Evolutionary conservation across 2,329 filamentous ascomycete genomes (phyloP).

Genomic region (Fusarium continuum): DNA sequence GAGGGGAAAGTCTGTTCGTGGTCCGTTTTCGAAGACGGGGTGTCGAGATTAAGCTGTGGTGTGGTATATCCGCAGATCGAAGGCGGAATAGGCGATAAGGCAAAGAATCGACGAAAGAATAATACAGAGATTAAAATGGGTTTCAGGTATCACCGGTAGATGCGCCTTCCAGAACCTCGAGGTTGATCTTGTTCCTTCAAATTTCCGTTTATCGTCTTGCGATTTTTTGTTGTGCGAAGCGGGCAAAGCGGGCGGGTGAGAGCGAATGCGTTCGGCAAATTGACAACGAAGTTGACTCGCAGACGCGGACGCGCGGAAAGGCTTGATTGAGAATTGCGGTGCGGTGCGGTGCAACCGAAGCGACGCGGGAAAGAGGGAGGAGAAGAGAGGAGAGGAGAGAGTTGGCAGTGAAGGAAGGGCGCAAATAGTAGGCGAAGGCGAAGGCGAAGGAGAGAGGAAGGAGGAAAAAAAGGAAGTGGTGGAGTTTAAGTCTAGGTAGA

Average conservation of each 20-base stretch:
- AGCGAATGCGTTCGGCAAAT: conserved; percentile 25
- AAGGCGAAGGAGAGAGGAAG: conserved; percentile 39
- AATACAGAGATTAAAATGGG: conserved; percentile 43
- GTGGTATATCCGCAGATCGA: conserved; percentile 22
- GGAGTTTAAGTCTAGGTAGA: conserved; percentile 46
- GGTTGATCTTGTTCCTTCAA: conserved; percentile 34
- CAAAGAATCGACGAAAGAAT: conserved; percentile 45
- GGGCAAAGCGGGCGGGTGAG: conserved; percentile 10
- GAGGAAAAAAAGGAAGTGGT: conserved; percentile 47
- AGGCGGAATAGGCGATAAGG: conserved; percentile 35
- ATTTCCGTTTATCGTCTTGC: conserved; percentile 33
- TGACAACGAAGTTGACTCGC: conserved; percentile 34
- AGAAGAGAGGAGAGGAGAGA: conserved; percentile 40
- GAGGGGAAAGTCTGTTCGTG: conserved; percentile 34
- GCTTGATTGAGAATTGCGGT: conserved; percentile 8
- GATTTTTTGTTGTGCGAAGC: conserved; percentile 32
- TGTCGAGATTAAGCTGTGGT: conserved; percentile 40
- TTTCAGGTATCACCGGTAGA: conserved; percentile 43
- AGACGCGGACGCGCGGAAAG: conserved; percentile 34
- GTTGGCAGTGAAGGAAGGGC: conserved; percentile 46
- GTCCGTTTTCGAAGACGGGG: conserved; percentile 36
- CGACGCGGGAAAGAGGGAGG: conserved; percentile 44
- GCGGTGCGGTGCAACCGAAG: conserved; percentile 40
- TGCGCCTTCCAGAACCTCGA: conserved; percentile 44
- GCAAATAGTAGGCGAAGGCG: conserved; percentile 43